Base-by-base conservation (phyloP, 2,329 filamentous ascomycete genomes). In the Teratosphaeria nubilosa region DNA sequence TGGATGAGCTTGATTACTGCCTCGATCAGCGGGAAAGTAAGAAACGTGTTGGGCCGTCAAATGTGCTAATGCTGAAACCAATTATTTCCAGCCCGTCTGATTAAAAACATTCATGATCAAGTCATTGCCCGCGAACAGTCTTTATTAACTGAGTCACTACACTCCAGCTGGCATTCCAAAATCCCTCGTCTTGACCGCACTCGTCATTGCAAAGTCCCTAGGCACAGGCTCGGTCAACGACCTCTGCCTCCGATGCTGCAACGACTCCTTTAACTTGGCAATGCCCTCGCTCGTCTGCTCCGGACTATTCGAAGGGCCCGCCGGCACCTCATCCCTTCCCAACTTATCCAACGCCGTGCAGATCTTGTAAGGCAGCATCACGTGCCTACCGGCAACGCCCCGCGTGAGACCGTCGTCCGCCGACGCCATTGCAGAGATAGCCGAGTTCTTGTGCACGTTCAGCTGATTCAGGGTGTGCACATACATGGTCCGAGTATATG, bases 401-500 rank as follows among this genome's bases (percentile, higher is more conserved):
- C 55, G 27, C 32, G 24, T 11, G 14, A 24, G 13, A 3, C 20
- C 24, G 14, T n/a, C 54, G 13, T 25, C 24, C 4, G 41, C 13
- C 22, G 27, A 25, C 11, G 41, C 32, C 24, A 41, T 50, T 5
- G 24, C 41, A 16, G 32, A 24, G 32, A 53, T 58, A 5, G 61
- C 51, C 10, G 60, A 27, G n/a, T 55, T 51, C 31, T 62, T 58
- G 51, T 63, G 51, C 30, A 56, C 52, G 32, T 64, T 61, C 30
- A 68, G 41, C 56, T 68, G 66, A 37, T 63, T 59, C 50, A 65
- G 51, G 3, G 66, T 68, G 56, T 63, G 63, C 14, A 63, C 65
- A 50, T 68, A 64, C 65, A 69, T 68, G 1, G 62, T 64, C 31
- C 61, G 59, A 13, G 62, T 58, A 37, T 68, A 69, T 41, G 57